Conservation (phyloP, 768 basidiomycete genomes). For the Mycena floridula region DNA sequence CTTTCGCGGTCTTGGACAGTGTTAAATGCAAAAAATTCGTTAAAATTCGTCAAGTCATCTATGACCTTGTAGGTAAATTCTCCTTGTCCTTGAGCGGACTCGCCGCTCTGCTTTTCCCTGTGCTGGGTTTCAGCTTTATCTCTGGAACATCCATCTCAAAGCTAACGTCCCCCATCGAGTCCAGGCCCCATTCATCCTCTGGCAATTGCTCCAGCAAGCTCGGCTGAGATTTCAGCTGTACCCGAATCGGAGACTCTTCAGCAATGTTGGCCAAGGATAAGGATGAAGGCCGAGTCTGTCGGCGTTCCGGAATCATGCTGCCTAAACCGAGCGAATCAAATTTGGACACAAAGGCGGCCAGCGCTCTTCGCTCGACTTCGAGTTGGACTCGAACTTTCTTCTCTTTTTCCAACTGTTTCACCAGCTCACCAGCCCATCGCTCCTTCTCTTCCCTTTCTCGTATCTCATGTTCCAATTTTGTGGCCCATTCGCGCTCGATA, state of each 20-base stretch:
- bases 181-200: slow-evolving; percentile 43
- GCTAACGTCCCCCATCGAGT: slow-evolving; percentile 39
- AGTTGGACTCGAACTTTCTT: slow-evolving; percentile 62
- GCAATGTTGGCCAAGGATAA: slow-evolving; percentile 1
- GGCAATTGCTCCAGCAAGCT: slow-evolving; percentile 57
- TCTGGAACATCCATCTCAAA: slow-evolving; percentile 35
- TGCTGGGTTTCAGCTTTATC: background rate
- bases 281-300: slow-evolving; percentile 18
- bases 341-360: slow-evolving; percentile 76
- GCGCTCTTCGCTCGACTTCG: slow-evolving; percentile 72
- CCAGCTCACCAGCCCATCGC: slow-evolving; percentile 68
- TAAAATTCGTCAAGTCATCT: too few relatives aligned
- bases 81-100: background rate
- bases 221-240: slow-evolving; percentile 31
- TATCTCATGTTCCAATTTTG: slow-evolving; percentile 51
- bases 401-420: slow-evolving; percentile 74
- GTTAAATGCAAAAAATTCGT: too few relatives aligned
- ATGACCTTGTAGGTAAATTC: background rate
- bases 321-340: slow-evolving; percentile 69
- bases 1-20: too few relatives aligned
- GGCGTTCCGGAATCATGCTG: slow-evolving; percentile 28
- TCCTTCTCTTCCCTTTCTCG: slow-evolving; percentile 63
- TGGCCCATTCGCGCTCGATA: slow-evolving; percentile 69
- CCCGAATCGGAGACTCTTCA: slow-evolving; percentile 5
- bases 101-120: background rate